Conservation (phyloP, 345 rosid species). For the Clarkia xantiana region DNA sequence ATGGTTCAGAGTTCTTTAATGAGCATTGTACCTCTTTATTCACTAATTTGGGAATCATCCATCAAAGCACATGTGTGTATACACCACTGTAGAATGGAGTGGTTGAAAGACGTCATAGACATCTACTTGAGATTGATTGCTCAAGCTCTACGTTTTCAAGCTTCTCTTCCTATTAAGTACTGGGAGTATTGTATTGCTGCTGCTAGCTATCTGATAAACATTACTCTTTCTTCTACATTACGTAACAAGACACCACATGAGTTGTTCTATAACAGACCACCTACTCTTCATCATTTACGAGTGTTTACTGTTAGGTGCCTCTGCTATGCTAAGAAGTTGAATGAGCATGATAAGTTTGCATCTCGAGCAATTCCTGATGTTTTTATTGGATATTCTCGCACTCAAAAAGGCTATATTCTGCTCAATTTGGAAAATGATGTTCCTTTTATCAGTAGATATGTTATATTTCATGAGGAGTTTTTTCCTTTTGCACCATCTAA, state of each 20-base stretch:
- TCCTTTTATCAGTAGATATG: too few relatives aligned
- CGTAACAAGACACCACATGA: neutral
- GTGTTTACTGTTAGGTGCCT: neutral
- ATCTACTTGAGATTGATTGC: constrained; percentile 6
- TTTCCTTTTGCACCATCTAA: too few relatives aligned
- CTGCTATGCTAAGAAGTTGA: neutral
- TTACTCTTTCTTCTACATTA: neutral
- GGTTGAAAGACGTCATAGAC: constrained; percentile 1
- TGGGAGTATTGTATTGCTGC: neutral
- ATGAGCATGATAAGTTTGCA: neutral
- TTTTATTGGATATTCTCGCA: too few relatives aligned
- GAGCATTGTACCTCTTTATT: neutral
- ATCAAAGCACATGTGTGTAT: constrained; percentile 2
- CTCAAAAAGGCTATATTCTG: too few relatives aligned
- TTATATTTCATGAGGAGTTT: too few relatives aligned
- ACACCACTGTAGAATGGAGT: constrained; percentile 9
- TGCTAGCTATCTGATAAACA: neutral
- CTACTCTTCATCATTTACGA: neutral
- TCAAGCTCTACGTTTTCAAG: neutral
- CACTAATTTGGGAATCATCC: neutral
- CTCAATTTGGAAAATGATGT: too few relatives aligned
- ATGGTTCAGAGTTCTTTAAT: neutral
- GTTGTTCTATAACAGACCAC: neutral
- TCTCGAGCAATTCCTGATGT: too few relatives aligned
- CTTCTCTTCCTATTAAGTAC: neutral